A percentile compares a stretch with the other conserved stretches of the same genome.
phyloP scores from a whole-genome alignment of 257 asterid genomes.

The Thymus mandschuricus region DNA sequence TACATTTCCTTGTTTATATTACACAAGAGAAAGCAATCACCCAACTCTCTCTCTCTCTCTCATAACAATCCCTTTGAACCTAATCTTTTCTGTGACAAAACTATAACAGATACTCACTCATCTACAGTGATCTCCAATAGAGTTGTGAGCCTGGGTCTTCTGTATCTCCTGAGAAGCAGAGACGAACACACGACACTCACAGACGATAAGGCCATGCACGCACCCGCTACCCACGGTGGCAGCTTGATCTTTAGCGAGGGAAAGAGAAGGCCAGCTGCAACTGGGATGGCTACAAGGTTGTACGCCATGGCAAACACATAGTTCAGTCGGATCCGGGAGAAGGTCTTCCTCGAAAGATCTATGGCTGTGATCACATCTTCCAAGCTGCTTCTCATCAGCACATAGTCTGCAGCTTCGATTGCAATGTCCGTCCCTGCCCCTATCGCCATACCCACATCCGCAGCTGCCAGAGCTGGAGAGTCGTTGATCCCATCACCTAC shows the following conservation, averaged over 20 bases:
- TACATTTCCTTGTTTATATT: slow-evolving; percentile 8
- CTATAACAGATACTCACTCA: slow-evolving; percentile 31
- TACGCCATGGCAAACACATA: slow-evolving; percentile 84
- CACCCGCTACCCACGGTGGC: slow-evolving; percentile 99
- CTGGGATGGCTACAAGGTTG: slow-evolving; percentile 74
- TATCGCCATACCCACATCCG: slow-evolving; percentile 96
- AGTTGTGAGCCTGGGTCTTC: slow-evolving; percentile 87
- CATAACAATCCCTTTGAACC: neutral
- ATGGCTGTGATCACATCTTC: slow-evolving; percentile 96
- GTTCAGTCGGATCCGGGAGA: slow-evolving; percentile 69
- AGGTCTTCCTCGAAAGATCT: slow-evolving; percentile 85
- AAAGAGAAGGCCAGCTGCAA: slow-evolving; percentile 85
- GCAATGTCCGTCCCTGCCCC: slow-evolving; percentile 98
- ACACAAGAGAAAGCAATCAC: neutral
- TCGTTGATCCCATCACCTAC: slow-evolving; percentile 97
- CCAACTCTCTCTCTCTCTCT: neutral
- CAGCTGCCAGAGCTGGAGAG: slow-evolving; percentile 95
- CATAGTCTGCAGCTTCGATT: slow-evolving; percentile 92
- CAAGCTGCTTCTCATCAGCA: slow-evolving; percentile 80
- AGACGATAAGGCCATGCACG: slow-evolving; percentile 96
- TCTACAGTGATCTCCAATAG: slow-evolving; percentile 79
- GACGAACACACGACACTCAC: slow-evolving; percentile 77
- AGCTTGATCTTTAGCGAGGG: slow-evolving; percentile 65
- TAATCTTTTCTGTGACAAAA: neutral
- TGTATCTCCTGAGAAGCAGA: slow-evolving; percentile 55